Percentiles rank a stretch among this genome's conserved stretches.
Conservation (phyloP, 108 stramenopile genomes). For the Cylindrotheca closterium region DNA sequence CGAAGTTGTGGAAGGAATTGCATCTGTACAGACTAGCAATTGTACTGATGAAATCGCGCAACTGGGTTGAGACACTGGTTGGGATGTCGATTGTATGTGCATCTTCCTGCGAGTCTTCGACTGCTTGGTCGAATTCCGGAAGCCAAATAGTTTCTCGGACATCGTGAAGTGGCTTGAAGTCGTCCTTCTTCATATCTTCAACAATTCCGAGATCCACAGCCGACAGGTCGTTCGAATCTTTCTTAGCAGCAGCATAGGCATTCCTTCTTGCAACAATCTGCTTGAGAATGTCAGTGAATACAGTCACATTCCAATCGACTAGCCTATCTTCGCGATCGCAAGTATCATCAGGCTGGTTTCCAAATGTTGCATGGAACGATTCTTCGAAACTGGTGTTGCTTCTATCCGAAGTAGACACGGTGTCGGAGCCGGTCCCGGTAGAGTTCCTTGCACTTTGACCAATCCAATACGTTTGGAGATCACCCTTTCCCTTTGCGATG, state of each 20-base stretch:
- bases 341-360: background rate
- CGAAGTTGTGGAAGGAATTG: slow-evolving; percentile 45
- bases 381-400: too few relatives aligned
- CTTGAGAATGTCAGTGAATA: slow-evolving; percentile 17
- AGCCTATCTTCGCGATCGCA: slow-evolving; percentile 14
- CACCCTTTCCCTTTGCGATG: slow-evolving; percentile 16
- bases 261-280: slow-evolving; percentile 20
- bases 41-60: slow-evolving; percentile 29
- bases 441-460: background rate
- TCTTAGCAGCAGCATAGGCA: too few relatives aligned
- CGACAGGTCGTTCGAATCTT: too few relatives aligned
- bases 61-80: slow-evolving; percentile 15
- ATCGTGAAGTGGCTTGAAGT: too few relatives aligned
- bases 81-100: slow-evolving; percentile 4
- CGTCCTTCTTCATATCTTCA: too few relatives aligned
- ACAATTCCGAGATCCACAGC: too few relatives aligned
- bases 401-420: background rate
- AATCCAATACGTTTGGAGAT: slow-evolving; percentile 19
- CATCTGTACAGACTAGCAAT: slow-evolving; percentile 25
- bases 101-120: too few relatives aligned
- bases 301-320: slow-evolving; percentile 32
- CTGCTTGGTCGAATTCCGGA: too few relatives aligned
- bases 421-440: too few relatives aligned
- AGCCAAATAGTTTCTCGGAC: too few relatives aligned
- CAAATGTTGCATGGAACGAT: background rate